Evolutionary conservation across 306 rosid genomes (phyloP).

Genomic region (Vigna unguiculata): DNA sequence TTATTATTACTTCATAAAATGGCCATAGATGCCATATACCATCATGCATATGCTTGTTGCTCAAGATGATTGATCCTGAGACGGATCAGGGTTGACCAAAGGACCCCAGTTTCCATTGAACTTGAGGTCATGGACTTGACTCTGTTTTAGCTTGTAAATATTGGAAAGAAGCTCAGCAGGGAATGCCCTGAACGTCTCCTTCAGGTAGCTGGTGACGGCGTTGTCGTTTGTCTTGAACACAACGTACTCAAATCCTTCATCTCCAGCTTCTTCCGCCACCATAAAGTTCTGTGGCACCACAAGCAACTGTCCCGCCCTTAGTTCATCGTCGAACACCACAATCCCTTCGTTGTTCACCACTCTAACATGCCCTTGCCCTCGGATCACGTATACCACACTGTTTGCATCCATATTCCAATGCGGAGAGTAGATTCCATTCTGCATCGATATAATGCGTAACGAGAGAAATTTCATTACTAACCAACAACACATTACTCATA

Average conservation of each 20-base stretch:
- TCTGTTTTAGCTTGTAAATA: slow-evolving; percentile 45
- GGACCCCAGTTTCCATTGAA: slow-evolving; percentile 40
- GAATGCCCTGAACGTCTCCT: slow-evolving; percentile 45
- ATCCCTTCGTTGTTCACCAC: slow-evolving; percentile 64
- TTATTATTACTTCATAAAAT: slow-evolving; percentile 7
- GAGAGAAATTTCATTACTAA: too few relatives aligned
- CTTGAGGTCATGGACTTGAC: slow-evolving; percentile 54
- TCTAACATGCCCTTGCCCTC: slow-evolving; percentile 61
- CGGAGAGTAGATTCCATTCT: slow-evolving; percentile 65
- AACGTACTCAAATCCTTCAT: slow-evolving; percentile 64
- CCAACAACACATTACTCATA: too few relatives aligned
- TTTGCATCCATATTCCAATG: slow-evolving; percentile 70
- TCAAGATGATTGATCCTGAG: not conserved
- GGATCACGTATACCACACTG: slow-evolving; percentile 50
- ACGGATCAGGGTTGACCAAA: slow-evolving; percentile 40
- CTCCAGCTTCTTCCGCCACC: slow-evolving; percentile 52
- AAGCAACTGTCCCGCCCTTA: slow-evolving; percentile 54
- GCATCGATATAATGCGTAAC: not conserved
- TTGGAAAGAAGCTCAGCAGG: slow-evolving; percentile 59
- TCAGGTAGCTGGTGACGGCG: slow-evolving; percentile 53
- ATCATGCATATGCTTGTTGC: not conserved
- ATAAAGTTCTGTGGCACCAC: slow-evolving; percentile 72
- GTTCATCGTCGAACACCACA: slow-evolving; percentile 48
- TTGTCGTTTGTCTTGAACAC: slow-evolving; percentile 66
- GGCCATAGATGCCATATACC: not conserved